Evolutionary conservation across 352 stramenopile species (phyloP).

Genomic region (Globisporangium solare): DNA sequence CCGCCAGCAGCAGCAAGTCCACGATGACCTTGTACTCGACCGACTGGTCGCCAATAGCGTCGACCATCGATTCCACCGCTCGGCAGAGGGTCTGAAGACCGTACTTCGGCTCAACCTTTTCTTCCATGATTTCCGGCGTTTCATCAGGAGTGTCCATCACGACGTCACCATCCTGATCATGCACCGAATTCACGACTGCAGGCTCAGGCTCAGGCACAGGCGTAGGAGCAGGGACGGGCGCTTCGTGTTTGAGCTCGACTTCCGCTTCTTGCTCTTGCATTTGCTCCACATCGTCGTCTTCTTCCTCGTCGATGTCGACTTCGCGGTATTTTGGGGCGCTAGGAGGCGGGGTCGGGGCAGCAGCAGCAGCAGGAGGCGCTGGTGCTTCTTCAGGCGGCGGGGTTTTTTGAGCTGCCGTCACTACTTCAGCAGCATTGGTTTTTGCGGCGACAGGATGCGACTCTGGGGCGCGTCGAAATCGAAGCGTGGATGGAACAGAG

Average conservation of each 20-base stretch:
- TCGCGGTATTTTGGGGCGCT: neutral
- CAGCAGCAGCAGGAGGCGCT: neutral
- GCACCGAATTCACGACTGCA: neutral
- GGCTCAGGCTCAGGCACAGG: neutral
- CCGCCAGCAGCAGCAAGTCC: conserved; percentile 63
- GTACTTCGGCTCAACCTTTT: conserved; percentile 61
- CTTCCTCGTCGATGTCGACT: conserved; percentile 7
- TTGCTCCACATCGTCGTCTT: conserved; percentile 7
- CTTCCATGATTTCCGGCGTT: neutral
- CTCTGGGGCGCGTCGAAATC: conserved; percentile 64
- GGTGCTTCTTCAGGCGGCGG: neutral
- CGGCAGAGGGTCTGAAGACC: conserved; percentile 69
- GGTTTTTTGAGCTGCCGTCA: conserved; percentile 3
- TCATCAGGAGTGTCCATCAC: conserved; percentile 43
- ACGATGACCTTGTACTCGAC: conserved; percentile 74
- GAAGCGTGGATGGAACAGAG: conserved; percentile 60
- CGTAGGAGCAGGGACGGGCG: too few species aligned
- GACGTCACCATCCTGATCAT: conserved; percentile 58
- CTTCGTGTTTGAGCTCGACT: neutral
- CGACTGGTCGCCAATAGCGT: conserved; percentile 49
- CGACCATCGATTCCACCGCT: conserved; percentile 79
- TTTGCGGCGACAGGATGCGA: conserved; percentile 18
- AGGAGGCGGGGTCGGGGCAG: neutral
- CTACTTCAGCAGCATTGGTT: conserved; percentile 9
- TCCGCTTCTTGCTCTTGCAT: conserved; percentile 1